Evolutionary conservation across 306 rosid genomes (phyloP).

Genomic region (Cucumis sativus): DNA sequence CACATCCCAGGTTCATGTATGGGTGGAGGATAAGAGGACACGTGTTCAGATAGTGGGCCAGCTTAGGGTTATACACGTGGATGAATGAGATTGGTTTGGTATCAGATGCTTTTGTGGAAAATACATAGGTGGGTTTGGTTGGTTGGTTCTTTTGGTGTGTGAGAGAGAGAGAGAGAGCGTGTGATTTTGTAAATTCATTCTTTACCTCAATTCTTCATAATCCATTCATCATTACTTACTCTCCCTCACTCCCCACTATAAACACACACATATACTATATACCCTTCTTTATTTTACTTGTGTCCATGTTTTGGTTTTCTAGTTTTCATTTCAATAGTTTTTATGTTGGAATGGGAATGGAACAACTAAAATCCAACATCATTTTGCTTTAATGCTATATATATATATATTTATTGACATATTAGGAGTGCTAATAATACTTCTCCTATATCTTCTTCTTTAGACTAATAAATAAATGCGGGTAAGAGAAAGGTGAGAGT

Average conservation of each 20-base stretch:
- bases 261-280: neutral
- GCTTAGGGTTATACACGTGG: neutral
- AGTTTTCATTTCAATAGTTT: no score
- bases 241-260: neutral
- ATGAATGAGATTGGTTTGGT: neutral
- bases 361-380: no score
- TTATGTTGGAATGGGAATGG: no score
- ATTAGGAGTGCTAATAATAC: no score
- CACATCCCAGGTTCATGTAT: no score
- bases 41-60: neutral
- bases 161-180: neutral
- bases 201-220: slow-evolving; percentile 3
- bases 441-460: no score
- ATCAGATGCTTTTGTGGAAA: neutral
- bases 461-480: no score
- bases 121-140: neutral
- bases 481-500: no score
- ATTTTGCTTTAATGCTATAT: no score
- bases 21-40: neutral
- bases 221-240: neutral
- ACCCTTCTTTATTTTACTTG: neutral
- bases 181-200: slow-evolving; percentile 8
- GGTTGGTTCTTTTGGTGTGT: neutral
- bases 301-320: neutral
- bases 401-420: no score